Conservation (phyloP, 768 basidiomycete species). For the Lactarius deliciosus region DNA sequence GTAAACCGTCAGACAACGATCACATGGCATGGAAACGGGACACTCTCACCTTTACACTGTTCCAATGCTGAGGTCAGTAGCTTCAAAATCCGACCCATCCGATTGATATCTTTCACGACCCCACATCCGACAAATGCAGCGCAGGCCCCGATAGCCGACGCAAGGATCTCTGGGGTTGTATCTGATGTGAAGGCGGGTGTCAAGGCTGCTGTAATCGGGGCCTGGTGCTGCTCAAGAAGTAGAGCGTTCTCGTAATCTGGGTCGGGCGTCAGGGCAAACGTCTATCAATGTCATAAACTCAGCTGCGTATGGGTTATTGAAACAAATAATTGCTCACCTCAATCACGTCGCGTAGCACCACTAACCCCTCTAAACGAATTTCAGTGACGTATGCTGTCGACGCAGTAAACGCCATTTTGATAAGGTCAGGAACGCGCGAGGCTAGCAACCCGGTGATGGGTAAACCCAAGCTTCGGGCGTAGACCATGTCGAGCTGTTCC, state of each 20-base stretch:
- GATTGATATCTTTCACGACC: slow-evolving; percentile 81
- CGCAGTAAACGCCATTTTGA: slow-evolving; percentile 97
- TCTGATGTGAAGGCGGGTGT: slow-evolving; percentile 96
- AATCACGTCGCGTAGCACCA: slow-evolving; percentile 89
- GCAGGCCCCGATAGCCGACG: slow-evolving; percentile 89
- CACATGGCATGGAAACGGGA: not conserved
- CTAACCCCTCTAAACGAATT: slow-evolving; percentile 86
- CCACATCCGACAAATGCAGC: slow-evolving; percentile 96
- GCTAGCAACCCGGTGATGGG: slow-evolving; percentile 66
- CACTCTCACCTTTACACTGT: slow-evolving; percentile 74
- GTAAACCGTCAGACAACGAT: slow-evolving; percentile 10
- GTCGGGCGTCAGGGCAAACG: slow-evolving; percentile 84
- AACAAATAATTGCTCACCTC: slow-evolving; percentile 52
- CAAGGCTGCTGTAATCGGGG: slow-evolving; percentile 94
- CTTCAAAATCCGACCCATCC: slow-evolving; percentile 95
- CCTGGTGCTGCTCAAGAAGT: slow-evolving; percentile 95
- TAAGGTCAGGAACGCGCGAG: slow-evolving; percentile 86
- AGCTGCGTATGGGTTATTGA: slow-evolving; percentile 1
- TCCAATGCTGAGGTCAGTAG: slow-evolving; percentile 84
- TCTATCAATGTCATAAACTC: slow-evolving; percentile 45
- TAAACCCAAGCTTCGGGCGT: slow-evolving; percentile 62
- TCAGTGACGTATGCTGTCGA: slow-evolving; percentile 96
- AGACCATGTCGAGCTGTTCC: slow-evolving; percentile 81
- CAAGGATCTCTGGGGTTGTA: slow-evolving; percentile 92
- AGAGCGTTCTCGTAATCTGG: slow-evolving; percentile 89